Conservation (phyloP, 768 basidiomycete genomes). For the Suillus decipiens region DNA sequence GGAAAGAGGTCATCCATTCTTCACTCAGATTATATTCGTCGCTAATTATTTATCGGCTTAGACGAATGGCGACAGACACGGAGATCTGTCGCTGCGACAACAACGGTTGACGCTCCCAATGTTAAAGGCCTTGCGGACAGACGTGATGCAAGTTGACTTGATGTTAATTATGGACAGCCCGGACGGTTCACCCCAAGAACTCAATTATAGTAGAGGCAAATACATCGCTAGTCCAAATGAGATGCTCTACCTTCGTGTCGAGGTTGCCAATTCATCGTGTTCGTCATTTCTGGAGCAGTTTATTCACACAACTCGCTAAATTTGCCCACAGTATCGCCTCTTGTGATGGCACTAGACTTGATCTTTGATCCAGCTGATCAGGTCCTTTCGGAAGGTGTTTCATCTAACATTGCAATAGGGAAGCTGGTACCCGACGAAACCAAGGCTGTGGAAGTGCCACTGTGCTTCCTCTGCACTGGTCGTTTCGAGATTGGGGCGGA, state of each 20-base stretch:
- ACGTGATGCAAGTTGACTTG: conserved; percentile 62
- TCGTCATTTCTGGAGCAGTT: conserved; percentile 31
- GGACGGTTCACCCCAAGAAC: conserved; percentile 16
- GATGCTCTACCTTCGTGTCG: conserved; percentile 60
- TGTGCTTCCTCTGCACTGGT: conserved; percentile 77
- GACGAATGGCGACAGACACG: conserved; percentile 78
- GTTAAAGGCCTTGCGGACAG: conserved; percentile 74
- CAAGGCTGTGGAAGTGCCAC: conserved; percentile 49
- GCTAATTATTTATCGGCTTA: conserved; percentile 33
- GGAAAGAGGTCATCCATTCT: conserved; percentile 75
- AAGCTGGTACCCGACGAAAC: conserved; percentile 57
- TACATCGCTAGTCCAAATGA: conserved; percentile 57
- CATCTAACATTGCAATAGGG: conserved; percentile 63
- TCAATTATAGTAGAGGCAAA: conserved; percentile 34
- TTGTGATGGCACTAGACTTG: conserved; percentile 55
- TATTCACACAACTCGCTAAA: conserved; percentile 7
- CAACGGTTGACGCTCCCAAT: conserved; percentile 79
- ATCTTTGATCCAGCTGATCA: conserved; percentile 61
- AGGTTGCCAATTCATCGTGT: conserved; percentile 70
- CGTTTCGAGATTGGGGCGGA: conserved; percentile 52
- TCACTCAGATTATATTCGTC: too few relatives aligned
- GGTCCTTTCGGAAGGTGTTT: conserved; percentile 68
- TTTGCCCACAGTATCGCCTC: conserved; percentile 44
- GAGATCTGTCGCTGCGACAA: conserved; percentile 74
- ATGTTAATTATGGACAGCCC: conserved; percentile 41